Conservation (phyloP, 1,139 yeast species). For the Pichia sp. region DNA sequence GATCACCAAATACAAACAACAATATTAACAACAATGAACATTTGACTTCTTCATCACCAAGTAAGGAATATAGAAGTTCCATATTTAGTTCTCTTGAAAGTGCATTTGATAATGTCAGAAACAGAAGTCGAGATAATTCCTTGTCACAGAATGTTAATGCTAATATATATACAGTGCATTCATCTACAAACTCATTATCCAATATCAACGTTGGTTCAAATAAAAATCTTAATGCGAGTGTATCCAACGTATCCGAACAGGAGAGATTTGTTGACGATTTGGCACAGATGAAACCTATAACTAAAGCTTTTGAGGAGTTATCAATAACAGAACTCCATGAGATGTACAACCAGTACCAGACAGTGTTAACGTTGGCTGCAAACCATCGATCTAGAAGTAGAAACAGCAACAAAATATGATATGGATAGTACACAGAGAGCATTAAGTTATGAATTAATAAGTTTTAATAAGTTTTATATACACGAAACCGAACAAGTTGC, state of each 20-base stretch:
- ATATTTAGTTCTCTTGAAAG: slow-evolving; percentile 27
- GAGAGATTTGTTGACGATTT: no score
- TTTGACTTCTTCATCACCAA: slow-evolving; percentile 3
- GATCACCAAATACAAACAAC: slow-evolving; percentile 13
- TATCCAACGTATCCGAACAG: no score
- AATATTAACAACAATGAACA: not conserved
- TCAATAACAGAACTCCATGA: slow-evolving; percentile 2
- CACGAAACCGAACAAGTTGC: no score
- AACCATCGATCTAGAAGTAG: no score
- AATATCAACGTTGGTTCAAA: no score
- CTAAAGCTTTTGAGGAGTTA: slow-evolving; percentile 5
- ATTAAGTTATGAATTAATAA: no score
- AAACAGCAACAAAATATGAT: no score
- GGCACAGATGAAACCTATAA: not conserved
- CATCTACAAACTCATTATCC: not conserved
- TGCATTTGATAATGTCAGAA: slow-evolving; percentile 28
- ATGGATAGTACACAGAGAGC: no score
- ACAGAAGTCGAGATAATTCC: slow-evolving; percentile 27
- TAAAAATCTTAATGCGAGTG: no score
- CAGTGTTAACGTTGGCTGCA: no score
- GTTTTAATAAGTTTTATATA: no score
- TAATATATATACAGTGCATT: not conserved
- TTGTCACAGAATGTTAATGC: not conserved
- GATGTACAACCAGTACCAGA: slow-evolving; percentile 7
- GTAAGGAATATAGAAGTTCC: slow-evolving; percentile 16